These are phyloP conservation scores for Cytospora leucostoma DNA, from an alignment of 2,329 filamentous ascomycete genomes.

Conservation along the genomic window DNA sequence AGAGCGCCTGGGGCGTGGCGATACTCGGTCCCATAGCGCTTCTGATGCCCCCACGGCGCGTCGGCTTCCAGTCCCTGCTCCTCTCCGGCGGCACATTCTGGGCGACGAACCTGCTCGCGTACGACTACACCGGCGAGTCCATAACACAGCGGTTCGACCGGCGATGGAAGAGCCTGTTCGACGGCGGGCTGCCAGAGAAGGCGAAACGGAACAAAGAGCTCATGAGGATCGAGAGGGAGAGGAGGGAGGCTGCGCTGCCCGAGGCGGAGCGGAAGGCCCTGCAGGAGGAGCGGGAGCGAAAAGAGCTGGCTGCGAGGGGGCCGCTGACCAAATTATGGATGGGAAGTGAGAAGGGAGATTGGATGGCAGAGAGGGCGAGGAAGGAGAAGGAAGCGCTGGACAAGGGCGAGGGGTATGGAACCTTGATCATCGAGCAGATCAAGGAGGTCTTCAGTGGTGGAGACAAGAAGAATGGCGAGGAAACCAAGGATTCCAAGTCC, in stretches of 20 bases:
- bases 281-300: conserved; percentile 32
- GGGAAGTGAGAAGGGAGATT: conserved; percentile 57
- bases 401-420: conserved; percentile 57
- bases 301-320: conserved; percentile 30
- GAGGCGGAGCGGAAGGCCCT: conserved; percentile 37
- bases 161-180: conserved; percentile 48
- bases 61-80: conserved; percentile 53
- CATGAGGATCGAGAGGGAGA: conserved; percentile 49
- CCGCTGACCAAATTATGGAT: conserved; percentile 56
- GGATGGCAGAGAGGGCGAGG: conserved; percentile 54
- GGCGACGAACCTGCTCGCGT: conserved; percentile 56
- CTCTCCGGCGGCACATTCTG: conserved; percentile 54
- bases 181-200: conserved; percentile 58
- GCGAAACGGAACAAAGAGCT: conserved; percentile 50
- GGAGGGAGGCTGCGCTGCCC: conserved; percentile 38
- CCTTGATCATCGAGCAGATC: conserved; percentile 59
- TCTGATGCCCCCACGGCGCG: conserved; percentile 52
- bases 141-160: conserved; percentile 50
- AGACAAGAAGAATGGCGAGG: conserved; percentile 36
- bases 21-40: conserved; percentile 51
- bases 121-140: conserved; percentile 58
- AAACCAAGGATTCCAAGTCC: conserved; percentile 32
- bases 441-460: conserved; percentile 49
- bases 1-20: conserved; percentile 49
- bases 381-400: conserved; percentile 55